Conservation (phyloP, 1,139 yeast species). For the Debaryomyces subglobosus region DNA sequence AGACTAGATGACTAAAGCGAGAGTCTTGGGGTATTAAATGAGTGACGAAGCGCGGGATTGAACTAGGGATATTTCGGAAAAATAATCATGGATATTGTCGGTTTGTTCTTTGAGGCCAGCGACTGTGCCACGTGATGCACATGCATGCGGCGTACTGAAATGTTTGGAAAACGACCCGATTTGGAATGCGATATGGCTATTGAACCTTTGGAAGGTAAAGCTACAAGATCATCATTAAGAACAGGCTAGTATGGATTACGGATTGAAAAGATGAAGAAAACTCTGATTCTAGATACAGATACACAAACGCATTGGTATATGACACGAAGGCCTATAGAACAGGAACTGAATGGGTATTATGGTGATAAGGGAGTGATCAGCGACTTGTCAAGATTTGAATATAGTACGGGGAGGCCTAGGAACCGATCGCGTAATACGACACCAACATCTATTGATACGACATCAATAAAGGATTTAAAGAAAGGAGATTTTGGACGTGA, state of each 20-base stretch:
- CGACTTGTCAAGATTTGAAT: slow-evolving; percentile 35
- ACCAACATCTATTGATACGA: slow-evolving; percentile 24
- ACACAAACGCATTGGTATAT: slow-evolving; percentile 1
- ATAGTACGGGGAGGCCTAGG: slow-evolving; percentile 24
- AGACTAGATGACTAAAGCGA: too few relatives aligned
- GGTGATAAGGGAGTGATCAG: slow-evolving; percentile 30
- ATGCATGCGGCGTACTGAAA: neutral
- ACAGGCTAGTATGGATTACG: neutral
- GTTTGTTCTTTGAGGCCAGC: neutral
- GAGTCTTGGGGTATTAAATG: too few relatives aligned
- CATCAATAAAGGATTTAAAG: neutral
- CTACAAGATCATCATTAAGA: neutral
- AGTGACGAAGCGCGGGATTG: neutral
- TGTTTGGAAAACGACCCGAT: neutral
- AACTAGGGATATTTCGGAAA: neutral
- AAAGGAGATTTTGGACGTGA: neutral
- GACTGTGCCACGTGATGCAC: neutral
- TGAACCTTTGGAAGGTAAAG: neutral
- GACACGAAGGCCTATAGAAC: slow-evolving; percentile 28
- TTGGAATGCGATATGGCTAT: neutral
- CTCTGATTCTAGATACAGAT: neutral
- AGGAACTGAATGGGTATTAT: neutral
- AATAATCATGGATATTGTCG: neutral
- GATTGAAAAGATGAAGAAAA: neutral
- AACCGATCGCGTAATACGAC: slow-evolving; percentile 32